Evolutionary conservation across 441 rosid genomes (phyloP).

Genomic region (Bruguiera hainesii): DNA sequence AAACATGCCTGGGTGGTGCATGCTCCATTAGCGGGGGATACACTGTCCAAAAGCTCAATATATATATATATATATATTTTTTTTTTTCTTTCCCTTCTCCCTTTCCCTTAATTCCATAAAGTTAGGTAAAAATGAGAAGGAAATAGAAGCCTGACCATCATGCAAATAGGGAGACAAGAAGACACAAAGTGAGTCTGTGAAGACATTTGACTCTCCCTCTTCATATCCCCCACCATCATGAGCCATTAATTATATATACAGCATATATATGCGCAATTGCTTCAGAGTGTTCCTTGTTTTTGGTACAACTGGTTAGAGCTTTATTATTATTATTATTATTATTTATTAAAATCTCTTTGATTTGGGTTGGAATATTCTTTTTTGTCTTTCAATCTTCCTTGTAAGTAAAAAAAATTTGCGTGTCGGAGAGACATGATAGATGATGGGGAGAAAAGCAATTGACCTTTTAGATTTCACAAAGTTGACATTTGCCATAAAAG

Average conservation of each 20-base stretch:
- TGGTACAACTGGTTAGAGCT: too few species aligned
- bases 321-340: too few species aligned
- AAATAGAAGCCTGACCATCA: slow-evolving; percentile 13
- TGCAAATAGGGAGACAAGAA: slow-evolving; percentile 38
- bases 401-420: too few species aligned
- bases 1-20: slow-evolving; percentile 21
- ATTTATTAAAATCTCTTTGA: too few species aligned
- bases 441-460: slow-evolving; percentile 30
- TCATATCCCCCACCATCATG: slow-evolving; percentile 26
- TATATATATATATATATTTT: too few species aligned
- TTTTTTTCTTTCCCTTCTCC: too few species aligned
- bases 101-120: neutral
- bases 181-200: slow-evolving; percentile 37
- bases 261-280: neutral
- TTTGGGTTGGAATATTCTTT: too few species aligned
- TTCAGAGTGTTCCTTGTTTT: too few species aligned
- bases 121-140: neutral
- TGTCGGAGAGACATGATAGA: neutral
- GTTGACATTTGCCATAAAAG: slow-evolving; percentile 41
- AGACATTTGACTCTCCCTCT: slow-evolving; percentile 37
- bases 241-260: slow-evolving; percentile 26
- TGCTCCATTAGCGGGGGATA: slow-evolving; percentile 26
- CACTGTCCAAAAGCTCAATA: slow-evolving; percentile 6
- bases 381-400: too few species aligned
- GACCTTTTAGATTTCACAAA: slow-evolving; percentile 39